These are phyloP conservation scores for Apophysomyces sp. DNA, from an alignment of 371 early-diverging fungal genomes.

Conservation along the genomic window DNA sequence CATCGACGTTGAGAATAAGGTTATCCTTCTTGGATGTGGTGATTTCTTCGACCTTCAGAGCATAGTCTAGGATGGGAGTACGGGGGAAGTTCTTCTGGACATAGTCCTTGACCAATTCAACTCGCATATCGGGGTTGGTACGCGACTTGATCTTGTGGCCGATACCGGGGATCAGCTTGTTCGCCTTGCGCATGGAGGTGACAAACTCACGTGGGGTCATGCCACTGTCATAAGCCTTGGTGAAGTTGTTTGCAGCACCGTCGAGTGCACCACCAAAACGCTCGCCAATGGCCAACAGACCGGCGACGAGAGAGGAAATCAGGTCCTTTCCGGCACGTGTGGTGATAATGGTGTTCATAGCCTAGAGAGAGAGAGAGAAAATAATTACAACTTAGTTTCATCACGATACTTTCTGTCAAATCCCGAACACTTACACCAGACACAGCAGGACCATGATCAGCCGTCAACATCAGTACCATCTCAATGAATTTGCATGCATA, in stretches of 20 bases:
- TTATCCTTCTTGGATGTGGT: constrained; percentile 98
- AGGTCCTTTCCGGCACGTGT: constrained; percentile 98
- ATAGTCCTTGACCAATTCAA: constrained; percentile 90
- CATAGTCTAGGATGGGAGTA: constrained; percentile 90
- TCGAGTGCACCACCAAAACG: constrained; percentile 98
- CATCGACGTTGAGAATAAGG: constrained; percentile 96
- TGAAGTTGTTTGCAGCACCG: constrained; percentile 92
- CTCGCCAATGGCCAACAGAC: constrained; percentile 95
- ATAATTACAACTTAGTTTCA: too few species aligned
- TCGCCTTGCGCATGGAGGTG: constrained; percentile 85
- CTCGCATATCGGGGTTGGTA: constrained; percentile 97
- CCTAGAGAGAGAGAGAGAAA: constrained; percentile 34
- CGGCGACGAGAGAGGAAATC: constrained; percentile 91
- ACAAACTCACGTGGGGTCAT: constrained; percentile 91
- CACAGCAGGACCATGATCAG: constrained; percentile 94
- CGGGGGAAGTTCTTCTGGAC: constrained; percentile 89
- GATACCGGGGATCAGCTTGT: constrained; percentile 94
- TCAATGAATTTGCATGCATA: constrained; percentile 97
- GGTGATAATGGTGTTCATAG: constrained; percentile 98
- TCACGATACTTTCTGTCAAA: too few species aligned
- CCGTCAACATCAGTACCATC: constrained; percentile 98
- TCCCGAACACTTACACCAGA: constrained; percentile 48
- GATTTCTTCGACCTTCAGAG: constrained; percentile 91
- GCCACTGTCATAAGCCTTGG: constrained; percentile 87
- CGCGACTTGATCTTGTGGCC: constrained; percentile 99